Base-by-base conservation (phyloP, 768 basidiomycete species). In the Termitomyces sp. region DNA sequence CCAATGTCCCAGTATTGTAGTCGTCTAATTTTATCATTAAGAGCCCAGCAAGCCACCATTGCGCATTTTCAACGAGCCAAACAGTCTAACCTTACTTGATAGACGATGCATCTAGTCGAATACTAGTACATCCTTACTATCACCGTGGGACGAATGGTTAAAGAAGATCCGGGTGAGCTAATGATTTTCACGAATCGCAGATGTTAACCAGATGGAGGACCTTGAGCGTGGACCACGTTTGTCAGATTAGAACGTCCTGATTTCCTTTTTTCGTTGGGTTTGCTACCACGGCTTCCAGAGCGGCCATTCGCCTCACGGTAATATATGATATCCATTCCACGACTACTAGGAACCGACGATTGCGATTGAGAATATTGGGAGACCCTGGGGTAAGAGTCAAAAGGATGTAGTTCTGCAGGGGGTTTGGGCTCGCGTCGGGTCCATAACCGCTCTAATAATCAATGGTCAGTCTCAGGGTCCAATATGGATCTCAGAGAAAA, bases 401-500 rank as follows among this genome's bases (percentile, higher is more conserved):
- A 54, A 27, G 53, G 53, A 46, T 54, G 44, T 3, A 54, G 44
- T 19, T 54, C 42, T 29, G 16, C 53, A 7, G 53, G 53, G n/a
- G 42, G 34, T 4, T 46, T 37, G 9, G 42, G 53, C 23, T 54
- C 35, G 21, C 2, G 17, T 25, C 14, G 17, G 1, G 16, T 44
- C 32, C 23, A 37, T 23, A 54, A 14, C 32, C 44, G 31, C 17
- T 54, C 53, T 54, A 4, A 29, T 23, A 14, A 38, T 23, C 17
- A 23, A 45, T 45, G 0, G 23, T 29, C 37, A 43, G n/a, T 38
- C 5, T 54, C 42, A 38, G 23, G 7, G 7, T 5, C n/a, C 23
- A 46, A 25, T 10, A 16, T 42, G 21, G 12, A 23, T 49, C 16
- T 53, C 1, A 6, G 19, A 27, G 17, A 29, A 31, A 31, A 44